Conservation (phyloP, 1,139 yeast genomes). For the Lodderomyces parapsilosis region DNA sequence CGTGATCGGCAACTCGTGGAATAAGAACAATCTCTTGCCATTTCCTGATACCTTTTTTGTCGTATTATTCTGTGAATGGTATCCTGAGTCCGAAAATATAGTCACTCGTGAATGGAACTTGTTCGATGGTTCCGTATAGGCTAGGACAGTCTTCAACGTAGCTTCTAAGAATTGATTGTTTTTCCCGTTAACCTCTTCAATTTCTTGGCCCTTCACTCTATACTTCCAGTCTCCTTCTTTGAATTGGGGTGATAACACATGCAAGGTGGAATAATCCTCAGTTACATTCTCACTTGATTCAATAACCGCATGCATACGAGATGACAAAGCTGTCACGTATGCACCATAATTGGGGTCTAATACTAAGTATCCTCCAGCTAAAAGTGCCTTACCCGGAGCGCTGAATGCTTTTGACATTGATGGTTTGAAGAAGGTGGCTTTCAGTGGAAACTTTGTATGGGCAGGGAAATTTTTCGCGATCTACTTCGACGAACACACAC, state of each 20-base stretch:
- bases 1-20: constrained; percentile 58
- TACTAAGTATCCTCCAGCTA: constrained; percentile 94
- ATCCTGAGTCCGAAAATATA: constrained; percentile 83
- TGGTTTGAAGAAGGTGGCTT: background rate
- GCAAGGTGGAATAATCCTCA: constrained; percentile 27
- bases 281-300: constrained; percentile 10
- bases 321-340: constrained; percentile 83
- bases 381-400: constrained; percentile 92
- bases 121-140: constrained; percentile 43
- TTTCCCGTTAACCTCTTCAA: constrained; percentile 18
- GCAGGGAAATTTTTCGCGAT: constrained; percentile 2
- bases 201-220: constrained; percentile 16
- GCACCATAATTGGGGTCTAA: constrained; percentile 73
- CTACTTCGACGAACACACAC: background rate
- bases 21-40: constrained; percentile 48
- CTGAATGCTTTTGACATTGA: constrained; percentile 49
- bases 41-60: constrained; percentile 27
- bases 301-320: constrained; percentile 83
- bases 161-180: constrained; percentile 77
- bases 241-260: constrained; percentile 79
- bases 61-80: constrained; percentile 72
- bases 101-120: constrained; percentile 46
- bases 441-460: background rate
- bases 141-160: constrained; percentile 53
- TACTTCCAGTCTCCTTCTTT: constrained; percentile 69